phyloP scores from a whole-genome alignment of 257 asterid genomes.

The Petrea volubilis region DNA sequence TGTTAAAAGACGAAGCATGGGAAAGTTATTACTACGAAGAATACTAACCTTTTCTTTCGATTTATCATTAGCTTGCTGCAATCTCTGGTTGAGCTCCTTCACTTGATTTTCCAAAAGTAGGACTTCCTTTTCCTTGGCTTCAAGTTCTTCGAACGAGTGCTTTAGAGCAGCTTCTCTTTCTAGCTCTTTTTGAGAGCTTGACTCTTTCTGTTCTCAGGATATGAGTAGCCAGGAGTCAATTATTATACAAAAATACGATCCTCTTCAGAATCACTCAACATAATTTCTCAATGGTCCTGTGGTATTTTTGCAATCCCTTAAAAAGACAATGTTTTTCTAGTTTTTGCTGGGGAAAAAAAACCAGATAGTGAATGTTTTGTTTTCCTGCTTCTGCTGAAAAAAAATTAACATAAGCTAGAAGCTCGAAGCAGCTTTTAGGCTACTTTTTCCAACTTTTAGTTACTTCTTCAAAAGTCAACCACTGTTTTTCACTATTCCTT shows the following conservation, averaged over 20 bases:
- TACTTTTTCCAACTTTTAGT: no score
- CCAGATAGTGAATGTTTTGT: no score
- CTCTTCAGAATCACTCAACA: slow-evolving; percentile 44
- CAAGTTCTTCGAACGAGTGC: slow-evolving; percentile 46
- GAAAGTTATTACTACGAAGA: background rate
- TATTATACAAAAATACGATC: background rate
- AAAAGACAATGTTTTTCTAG: no score
- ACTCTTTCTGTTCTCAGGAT: slow-evolving; percentile 46
- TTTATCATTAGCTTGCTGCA: slow-evolving; percentile 50
- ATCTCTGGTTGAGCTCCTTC: slow-evolving; percentile 44
- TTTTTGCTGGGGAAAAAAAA: no score
- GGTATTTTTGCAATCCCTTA: no score
- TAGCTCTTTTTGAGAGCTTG: slow-evolving; percentile 36
- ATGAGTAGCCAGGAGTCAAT: background rate
- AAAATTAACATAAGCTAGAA: no score
- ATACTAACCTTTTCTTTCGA: slow-evolving; percentile 50
- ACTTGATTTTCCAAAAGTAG: slow-evolving; percentile 39
- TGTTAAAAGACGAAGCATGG: background rate
- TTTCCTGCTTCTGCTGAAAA: no score
- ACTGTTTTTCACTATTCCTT: no score
- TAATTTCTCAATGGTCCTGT: slow-evolving; percentile 40
- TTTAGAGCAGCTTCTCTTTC: slow-evolving; percentile 48
- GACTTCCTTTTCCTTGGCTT: slow-evolving; percentile 45
- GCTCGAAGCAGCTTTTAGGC: no score
- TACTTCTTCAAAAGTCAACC: no score